phyloP scores from a whole-genome alignment of 2,329 filamentous ascomycete species.

The Ceratocystis destructans region DNA sequence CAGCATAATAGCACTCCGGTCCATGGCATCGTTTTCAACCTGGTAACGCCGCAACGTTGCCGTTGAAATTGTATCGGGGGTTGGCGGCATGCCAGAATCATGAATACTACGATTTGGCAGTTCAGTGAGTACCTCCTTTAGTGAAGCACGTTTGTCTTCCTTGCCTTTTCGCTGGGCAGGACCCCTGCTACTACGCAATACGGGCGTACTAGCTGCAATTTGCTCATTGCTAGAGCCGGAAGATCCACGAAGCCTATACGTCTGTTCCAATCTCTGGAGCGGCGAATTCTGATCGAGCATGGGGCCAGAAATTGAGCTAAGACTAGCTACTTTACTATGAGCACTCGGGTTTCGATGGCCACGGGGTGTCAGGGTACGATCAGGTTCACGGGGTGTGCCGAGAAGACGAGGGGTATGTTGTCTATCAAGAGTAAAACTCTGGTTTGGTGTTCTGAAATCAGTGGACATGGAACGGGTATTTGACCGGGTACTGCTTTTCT shows the following conservation, averaged over 20 bases:
- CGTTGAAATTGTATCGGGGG: conserved; percentile 46
- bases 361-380: conserved; percentile 12
- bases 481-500: conserved; percentile 10
- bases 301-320: conserved; percentile 30
- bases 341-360: conserved; percentile 4
- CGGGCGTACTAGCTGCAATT: conserved; percentile 20
- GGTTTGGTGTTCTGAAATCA: neutral
- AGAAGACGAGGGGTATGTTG: conserved; percentile 13
- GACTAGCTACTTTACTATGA: conserved; percentile 20
- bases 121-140: conserved; percentile 38
- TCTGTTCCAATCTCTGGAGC: conserved; percentile 35
- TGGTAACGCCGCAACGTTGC: conserved; percentile 39
- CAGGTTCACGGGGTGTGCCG: neutral
- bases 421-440: neutral
- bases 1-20: conserved; percentile 12
- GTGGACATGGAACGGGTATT: neutral
- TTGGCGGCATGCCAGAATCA: conserved; percentile 39
- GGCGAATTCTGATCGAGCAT: conserved; percentile 36
- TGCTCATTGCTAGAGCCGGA: conserved; percentile 23
- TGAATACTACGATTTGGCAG: conserved; percentile 30
- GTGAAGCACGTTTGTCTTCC: conserved; percentile 36
- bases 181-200: conserved; percentile 26
- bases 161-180: conserved; percentile 1
- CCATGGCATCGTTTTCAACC: conserved; percentile 34
- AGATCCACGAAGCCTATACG: conserved; percentile 21